phyloP scores from a whole-genome alignment of 2,329 filamentous ascomycete genomes.

The Didymella exigua region DNA sequence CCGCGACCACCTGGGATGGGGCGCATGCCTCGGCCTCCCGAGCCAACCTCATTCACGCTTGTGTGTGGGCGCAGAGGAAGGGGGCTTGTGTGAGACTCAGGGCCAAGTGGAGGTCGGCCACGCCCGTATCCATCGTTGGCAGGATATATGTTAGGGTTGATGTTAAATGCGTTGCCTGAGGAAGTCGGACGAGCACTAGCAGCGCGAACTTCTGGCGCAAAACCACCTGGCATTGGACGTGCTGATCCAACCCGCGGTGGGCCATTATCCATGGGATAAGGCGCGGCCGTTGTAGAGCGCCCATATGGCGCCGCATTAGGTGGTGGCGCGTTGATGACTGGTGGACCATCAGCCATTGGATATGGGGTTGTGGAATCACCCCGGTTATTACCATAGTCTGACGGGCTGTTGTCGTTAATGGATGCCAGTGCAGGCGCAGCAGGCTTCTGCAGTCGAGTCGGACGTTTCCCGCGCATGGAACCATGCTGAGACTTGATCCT shows the following conservation, averaged over 20 bases:
- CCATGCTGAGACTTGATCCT: slow-evolving; percentile 71
- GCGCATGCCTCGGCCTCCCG: slow-evolving; percentile 39
- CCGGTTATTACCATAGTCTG: slow-evolving; percentile 42
- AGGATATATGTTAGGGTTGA: slow-evolving; percentile 54
- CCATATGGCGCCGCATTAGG: slow-evolving; percentile 39
- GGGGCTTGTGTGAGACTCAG: slow-evolving; percentile 34
- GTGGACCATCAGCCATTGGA: slow-evolving; percentile 52
- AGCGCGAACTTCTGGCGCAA: slow-evolving; percentile 56
- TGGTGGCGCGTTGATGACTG: slow-evolving; percentile 32
- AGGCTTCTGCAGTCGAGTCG: slow-evolving; percentile 51
- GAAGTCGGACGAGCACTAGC: slow-evolving; percentile 55
- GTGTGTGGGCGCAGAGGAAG: slow-evolving; percentile 47
- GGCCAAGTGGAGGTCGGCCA: slow-evolving; percentile 34
- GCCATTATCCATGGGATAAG: slow-evolving; percentile 73
- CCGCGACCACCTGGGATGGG: slow-evolving; percentile 36
- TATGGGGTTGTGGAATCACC: slow-evolving; percentile 50
- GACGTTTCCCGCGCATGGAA: slow-evolving; percentile 57
- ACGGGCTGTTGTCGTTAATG: slow-evolving; percentile 47
- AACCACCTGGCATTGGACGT: slow-evolving; percentile 47
- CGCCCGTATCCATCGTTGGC: slow-evolving; percentile 39
- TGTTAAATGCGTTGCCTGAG: slow-evolving; percentile 57
- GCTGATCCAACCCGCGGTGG: slow-evolving; percentile 54
- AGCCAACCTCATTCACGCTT: slow-evolving; percentile 44
- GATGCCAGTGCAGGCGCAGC: slow-evolving; percentile 47
- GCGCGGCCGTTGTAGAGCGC: slow-evolving; percentile 63